Evolutionary conservation across 1,139 yeast species (phyloP).

Genomic region (Debaryomycetaceae sp.): DNA sequence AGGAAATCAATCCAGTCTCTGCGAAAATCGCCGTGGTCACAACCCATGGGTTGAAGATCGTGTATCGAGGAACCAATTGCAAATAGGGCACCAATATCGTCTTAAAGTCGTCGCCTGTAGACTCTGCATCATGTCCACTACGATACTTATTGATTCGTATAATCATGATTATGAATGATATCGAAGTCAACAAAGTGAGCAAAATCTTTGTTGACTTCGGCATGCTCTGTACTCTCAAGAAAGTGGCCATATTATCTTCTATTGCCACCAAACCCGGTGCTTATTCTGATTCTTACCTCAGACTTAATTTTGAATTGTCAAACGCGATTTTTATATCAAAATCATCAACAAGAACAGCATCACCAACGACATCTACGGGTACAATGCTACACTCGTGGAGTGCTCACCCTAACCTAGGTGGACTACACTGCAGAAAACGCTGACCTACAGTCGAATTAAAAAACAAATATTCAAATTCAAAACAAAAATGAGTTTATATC

Average conservation of each 20-base stretch:
- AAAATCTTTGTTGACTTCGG: conserved; percentile 30
- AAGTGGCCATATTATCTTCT: conserved; percentile 9
- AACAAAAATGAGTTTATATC: background rate
- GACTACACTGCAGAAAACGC: background rate
- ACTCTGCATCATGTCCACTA: conserved; percentile 23
- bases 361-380: too few relatives aligned
- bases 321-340: background rate
- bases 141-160: conserved; percentile 29
- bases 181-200: conserved; percentile 19
- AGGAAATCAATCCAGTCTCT: conserved; percentile 55
- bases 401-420: too few relatives aligned
- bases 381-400: too few relatives aligned
- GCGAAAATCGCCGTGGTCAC: conserved; percentile 68
- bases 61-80: conserved; percentile 66
- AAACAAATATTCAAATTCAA: background rate
- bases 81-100: conserved; percentile 55
- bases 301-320: background rate
- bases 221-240: conserved; percentile 10
- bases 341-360: background rate
- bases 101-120: conserved; percentile 17
- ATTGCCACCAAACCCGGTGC: background rate
- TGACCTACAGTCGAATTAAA: background rate
- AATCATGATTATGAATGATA: conserved; percentile 24
- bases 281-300: background rate
- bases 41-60: conserved; percentile 72